Conservation (phyloP, 78 protist species). For the Dictyostelium purpureum region DNA sequence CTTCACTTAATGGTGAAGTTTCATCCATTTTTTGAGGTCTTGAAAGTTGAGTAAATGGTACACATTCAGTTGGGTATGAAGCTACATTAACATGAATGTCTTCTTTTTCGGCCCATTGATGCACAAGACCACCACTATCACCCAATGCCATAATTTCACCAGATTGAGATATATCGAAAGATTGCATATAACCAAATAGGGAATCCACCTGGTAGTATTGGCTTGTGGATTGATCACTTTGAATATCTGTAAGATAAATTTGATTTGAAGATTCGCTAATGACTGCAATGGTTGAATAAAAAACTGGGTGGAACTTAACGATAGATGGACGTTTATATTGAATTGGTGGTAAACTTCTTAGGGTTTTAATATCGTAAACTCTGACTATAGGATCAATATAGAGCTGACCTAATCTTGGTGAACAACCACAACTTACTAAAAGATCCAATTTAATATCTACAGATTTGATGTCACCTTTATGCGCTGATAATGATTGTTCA, state of each 20-base stretch:
- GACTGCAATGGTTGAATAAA: slow-evolving; percentile 30
- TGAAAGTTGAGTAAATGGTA: slow-evolving; percentile 16
- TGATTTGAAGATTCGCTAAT: slow-evolving; percentile 39
- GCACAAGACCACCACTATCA: slow-evolving; percentile 47
- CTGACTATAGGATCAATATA: slow-evolving; percentile 31
- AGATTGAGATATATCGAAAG: slow-evolving; percentile 63
- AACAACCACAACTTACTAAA: slow-evolving; percentile 42
- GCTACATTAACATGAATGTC: slow-evolving; percentile 32
- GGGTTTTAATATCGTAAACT: slow-evolving; percentile 41
- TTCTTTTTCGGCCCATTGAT: slow-evolving; percentile 75
- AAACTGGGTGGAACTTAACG: slow-evolving; percentile 76
- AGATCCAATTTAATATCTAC: slow-evolving; percentile 63
- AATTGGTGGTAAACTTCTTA: slow-evolving; percentile 61
- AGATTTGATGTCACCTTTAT: slow-evolving; percentile 41
- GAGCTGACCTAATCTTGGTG: slow-evolving; percentile 61
- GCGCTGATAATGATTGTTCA: slow-evolving; percentile 31
- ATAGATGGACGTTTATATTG: slow-evolving; percentile 58
- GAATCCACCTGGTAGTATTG: slow-evolving; percentile 27
- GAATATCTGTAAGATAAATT: slow-evolving; percentile 47
- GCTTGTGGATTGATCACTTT: background rate
- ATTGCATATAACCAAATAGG: slow-evolving; percentile 28
- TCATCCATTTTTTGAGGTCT: slow-evolving; percentile 37
- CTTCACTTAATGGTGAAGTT: slow-evolving; percentile 14
- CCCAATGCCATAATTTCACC: slow-evolving; percentile 85
- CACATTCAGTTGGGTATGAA: slow-evolving; percentile 34